Evolutionary conservation across 768 basidiomycete genomes (phyloP).

Genomic region (Kwoniella sp.): DNA sequence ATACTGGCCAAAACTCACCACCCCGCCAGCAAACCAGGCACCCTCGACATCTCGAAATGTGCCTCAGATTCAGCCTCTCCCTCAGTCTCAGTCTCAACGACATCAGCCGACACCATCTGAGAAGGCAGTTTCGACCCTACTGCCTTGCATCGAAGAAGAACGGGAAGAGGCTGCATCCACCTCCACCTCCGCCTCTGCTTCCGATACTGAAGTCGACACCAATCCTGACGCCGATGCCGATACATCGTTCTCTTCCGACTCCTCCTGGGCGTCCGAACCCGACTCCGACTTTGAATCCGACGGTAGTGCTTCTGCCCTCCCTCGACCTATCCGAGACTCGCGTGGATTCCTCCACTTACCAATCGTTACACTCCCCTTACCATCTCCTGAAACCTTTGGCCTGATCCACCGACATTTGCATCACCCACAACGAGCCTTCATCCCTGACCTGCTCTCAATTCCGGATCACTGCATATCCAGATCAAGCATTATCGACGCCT

Average conservation of each 20-base stretch:
- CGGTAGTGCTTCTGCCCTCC: neutral
- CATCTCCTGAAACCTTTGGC: constrained; percentile 25
- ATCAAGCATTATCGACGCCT: constrained; percentile 2
- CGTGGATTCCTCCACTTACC: constrained; percentile 18
- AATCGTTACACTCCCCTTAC: constrained; percentile 15
- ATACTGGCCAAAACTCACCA: constrained; percentile 20
- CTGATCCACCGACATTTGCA: constrained; percentile 22
- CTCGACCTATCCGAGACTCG: constrained; percentile 5
- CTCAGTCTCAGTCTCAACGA: neutral
- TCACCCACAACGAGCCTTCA: constrained; percentile 8
- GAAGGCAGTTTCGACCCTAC: constrained; percentile 1
- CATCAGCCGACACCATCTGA: constrained; percentile 1
- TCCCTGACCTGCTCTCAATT: constrained; percentile 15
- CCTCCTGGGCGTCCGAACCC: constrained; percentile 16
- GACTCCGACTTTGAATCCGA: neutral
- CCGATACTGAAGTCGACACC: neutral
- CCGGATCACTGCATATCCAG: constrained; percentile 5
- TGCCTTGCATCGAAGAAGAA: constrained; percentile 11
- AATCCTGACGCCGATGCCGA: neutral
- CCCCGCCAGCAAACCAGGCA: neutral
- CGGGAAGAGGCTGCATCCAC: neutral
- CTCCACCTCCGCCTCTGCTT: neutral
- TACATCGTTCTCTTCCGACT: neutral
- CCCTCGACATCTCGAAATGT: no score
- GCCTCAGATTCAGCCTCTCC: no score